A percentile compares a stretch with the other conserved stretches of the same genome.
phyloP scores from a whole-genome alignment of 345 rosid genomes.

The Populus ilicifolia region DNA sequence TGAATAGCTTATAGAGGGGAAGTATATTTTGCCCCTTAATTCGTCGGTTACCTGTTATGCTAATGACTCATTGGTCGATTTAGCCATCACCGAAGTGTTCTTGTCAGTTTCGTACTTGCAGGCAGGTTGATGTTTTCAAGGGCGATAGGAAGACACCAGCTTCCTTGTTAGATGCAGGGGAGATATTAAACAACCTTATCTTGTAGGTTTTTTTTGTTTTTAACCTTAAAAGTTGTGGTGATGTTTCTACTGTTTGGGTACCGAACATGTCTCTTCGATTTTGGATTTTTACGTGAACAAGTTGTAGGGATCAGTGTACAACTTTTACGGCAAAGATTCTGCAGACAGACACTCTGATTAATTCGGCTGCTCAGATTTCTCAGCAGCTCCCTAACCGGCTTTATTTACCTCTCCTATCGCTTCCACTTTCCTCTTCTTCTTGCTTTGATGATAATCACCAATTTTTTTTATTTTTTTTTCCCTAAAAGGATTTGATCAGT shows the following conservation, averaged over 20 bases:
- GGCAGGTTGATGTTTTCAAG: neutral
- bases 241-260: neutral
- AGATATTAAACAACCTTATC: neutral
- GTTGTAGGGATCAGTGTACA: constrained; percentile 14
- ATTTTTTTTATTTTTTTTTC: no score
- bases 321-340: constrained; percentile 6
- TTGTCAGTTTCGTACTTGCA: neutral
- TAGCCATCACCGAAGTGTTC: neutral
- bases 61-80: neutral
- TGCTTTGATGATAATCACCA: no score
- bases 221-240: neutral
- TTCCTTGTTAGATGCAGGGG: neutral
- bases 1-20: neutral
- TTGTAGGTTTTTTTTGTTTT: neutral
- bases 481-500: no score
- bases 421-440: neutral
- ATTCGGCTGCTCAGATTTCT: constrained; percentile 13
- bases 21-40: neutral
- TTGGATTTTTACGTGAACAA: neutral
- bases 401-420: neutral
- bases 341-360: constrained; percentile 1
- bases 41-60: neutral
- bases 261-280: neutral
- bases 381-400: neutral
- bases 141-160: neutral